Conservation (phyloP, 257 asterid genomes). For the Echium plantagineum region DNA sequence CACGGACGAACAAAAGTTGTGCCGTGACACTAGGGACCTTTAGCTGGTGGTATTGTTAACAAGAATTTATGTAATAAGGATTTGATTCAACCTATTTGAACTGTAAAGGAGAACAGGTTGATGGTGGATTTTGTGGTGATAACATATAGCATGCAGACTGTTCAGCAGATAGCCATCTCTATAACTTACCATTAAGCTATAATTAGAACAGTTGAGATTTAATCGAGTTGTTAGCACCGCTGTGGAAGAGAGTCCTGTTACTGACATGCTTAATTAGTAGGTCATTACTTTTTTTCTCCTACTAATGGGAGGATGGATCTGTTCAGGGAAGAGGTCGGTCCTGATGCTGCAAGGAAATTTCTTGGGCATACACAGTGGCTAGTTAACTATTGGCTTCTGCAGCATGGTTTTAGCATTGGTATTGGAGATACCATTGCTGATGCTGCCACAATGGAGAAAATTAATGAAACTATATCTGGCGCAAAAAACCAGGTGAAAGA, state of each 20-base stretch:
- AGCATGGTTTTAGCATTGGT: slow-evolving; percentile 90
- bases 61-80: too few species aligned
- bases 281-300: slow-evolving; percentile 4
- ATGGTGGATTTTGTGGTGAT: too few species aligned
- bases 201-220: neutral
- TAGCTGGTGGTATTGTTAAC: too few species aligned
- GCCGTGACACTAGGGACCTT: too few species aligned
- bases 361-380: slow-evolving; percentile 99
- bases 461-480: slow-evolving; percentile 65
- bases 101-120: too few species aligned
- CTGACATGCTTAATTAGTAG: neutral
- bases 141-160: too few species aligned
- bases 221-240: neutral
- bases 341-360: slow-evolving; percentile 98
- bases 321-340: slow-evolving; percentile 98
- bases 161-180: neutral
- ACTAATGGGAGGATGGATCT: slow-evolving; percentile 4
- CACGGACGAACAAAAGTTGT: too few species aligned
- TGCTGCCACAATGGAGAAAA: slow-evolving; percentile 80
- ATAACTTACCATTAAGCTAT: neutral
- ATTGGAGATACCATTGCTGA: slow-evolving; percentile 99
- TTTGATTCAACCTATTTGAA: too few species aligned
- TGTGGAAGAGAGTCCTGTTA: neutral
- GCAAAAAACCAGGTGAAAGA: slow-evolving; percentile 90
- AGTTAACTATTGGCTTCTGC: slow-evolving; percentile 97